A percentile compares a stretch with the other conserved stretches of the same genome.
Conservation (phyloP, 2,329 filamentous ascomycete species). For the Curvularia sp. region DNA sequence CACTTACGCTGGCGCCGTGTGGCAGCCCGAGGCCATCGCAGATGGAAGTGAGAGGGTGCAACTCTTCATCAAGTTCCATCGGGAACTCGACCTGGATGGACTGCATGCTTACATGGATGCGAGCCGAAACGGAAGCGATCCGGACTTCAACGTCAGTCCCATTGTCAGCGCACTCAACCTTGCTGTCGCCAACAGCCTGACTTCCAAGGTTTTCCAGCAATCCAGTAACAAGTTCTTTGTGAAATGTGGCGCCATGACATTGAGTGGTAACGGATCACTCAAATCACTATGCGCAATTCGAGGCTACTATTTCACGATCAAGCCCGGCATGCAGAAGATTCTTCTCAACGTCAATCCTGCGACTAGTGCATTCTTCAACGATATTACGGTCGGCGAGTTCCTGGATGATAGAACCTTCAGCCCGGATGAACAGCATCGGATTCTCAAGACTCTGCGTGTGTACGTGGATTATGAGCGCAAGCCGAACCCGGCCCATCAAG, state of each 20-base stretch:
- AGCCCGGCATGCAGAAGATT: conserved; percentile 17
- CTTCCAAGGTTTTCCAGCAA: background rate
- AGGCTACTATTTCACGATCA: conserved; percentile 23
- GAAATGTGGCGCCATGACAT: background rate
- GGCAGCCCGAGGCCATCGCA: background rate
- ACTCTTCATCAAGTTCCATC: background rate
- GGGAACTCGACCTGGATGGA: background rate
- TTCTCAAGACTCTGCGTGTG: conserved; percentile 5
- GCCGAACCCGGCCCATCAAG: background rate
- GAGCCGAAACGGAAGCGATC: background rate
- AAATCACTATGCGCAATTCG: conserved; percentile 19
- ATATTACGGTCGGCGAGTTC: conserved; percentile 19
- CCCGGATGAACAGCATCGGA: background rate
- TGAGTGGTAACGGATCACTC: background rate
- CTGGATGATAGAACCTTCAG: conserved; percentile 7
- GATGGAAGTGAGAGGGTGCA: conserved; percentile 2
- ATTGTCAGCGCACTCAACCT: conserved; percentile 8
- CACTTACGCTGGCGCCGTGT: background rate
- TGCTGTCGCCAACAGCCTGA: conserved; percentile 11
- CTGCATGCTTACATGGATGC: conserved; percentile 1
- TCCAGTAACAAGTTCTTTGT: conserved; percentile 20
- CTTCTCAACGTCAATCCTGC: conserved; percentile 19
- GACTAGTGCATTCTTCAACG: conserved; percentile 21
- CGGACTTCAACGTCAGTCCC: background rate
- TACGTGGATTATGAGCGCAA: conserved; percentile 1